These are phyloP conservation scores for Debaryomyces hansenii DNA, from an alignment of 805 yeast genomes.

Conservation along the genomic window DNA sequence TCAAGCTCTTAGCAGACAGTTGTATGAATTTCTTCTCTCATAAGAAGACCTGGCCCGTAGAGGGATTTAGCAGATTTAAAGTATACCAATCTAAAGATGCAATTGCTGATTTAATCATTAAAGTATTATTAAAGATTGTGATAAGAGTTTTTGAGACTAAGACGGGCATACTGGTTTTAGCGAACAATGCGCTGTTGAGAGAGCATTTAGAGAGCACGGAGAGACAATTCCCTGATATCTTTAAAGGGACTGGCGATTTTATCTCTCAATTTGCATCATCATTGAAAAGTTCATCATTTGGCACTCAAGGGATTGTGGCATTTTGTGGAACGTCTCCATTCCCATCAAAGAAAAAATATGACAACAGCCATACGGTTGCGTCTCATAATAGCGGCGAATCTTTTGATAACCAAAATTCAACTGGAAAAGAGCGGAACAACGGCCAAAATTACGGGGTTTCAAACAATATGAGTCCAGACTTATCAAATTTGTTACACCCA, in stretches of 20 bases:
- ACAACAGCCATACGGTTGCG: no score
- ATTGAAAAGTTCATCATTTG: not conserved
- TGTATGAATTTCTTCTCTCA: conserved; percentile 13
- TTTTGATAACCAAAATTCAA: no score
- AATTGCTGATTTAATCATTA: conserved; percentile 17
- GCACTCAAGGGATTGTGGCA: not conserved
- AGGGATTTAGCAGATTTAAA: not conserved
- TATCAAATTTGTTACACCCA: not conserved
- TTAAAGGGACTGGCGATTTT: conserved; percentile 1
- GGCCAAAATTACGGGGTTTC: not conserved
- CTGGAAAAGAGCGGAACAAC: no score
- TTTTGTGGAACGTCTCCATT: conserved; percentile 4
- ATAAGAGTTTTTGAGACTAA: conserved; percentile 22
- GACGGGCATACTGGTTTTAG: conserved; percentile 14
- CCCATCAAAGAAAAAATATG: not conserved
- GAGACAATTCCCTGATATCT: conserved; percentile 18
- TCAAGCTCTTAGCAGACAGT: conserved; percentile 26
- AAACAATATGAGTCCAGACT: not conserved
- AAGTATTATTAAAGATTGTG: conserved; percentile 20
- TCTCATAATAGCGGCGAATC: no score
- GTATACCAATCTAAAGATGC: conserved; percentile 16
- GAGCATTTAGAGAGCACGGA: conserved; percentile 17
- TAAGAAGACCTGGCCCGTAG: not conserved
- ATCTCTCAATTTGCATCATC: not conserved
- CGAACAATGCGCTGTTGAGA: conserved; percentile 14